phyloP scores from a whole-genome alignment of 202 grass and related monocot genomes.

The Setaria italica region DNA sequence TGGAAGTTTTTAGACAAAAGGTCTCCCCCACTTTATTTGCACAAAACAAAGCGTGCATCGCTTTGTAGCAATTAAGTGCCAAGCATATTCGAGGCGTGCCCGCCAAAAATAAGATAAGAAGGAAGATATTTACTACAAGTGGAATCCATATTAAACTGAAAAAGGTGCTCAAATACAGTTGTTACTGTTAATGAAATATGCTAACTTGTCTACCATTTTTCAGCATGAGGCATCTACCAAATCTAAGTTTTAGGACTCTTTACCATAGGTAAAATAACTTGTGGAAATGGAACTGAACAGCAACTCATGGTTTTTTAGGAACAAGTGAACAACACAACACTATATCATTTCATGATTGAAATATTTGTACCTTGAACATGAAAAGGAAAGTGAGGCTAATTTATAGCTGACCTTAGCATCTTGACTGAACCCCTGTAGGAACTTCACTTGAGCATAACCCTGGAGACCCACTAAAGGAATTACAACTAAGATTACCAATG shows the following conservation, averaged over 20 bases:
- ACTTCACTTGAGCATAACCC: conserved; percentile 68
- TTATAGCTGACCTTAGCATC: conserved; percentile 59
- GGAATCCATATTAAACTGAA: not conserved
- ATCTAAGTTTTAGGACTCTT: not conserved
- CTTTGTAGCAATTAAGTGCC: too few species aligned
- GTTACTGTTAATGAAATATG: not conserved
- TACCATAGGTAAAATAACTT: not conserved
- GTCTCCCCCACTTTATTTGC: too few species aligned
- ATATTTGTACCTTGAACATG: conserved; percentile 19
- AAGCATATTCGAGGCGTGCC: too few species aligned
- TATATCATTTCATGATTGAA: not conserved
- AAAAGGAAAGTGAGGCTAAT: not conserved
- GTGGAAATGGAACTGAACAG: not conserved
- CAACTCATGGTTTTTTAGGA: conserved; percentile 10
- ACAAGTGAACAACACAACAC: not conserved
- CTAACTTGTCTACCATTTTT: conserved; percentile 18
- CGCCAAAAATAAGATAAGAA: not conserved
- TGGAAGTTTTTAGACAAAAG: not conserved
- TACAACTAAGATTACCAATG: conserved; percentile 71
- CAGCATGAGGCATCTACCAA: not conserved
- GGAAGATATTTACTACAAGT: not conserved
- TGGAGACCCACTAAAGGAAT: conserved; percentile 73
- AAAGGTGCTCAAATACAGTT: conserved; percentile 4
- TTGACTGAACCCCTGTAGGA: conserved; percentile 64
- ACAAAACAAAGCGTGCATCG: too few species aligned